These are phyloP conservation scores for Chionographis japonica DNA, from an alignment of 106 monocot genomes.

Conservation along the genomic window DNA sequence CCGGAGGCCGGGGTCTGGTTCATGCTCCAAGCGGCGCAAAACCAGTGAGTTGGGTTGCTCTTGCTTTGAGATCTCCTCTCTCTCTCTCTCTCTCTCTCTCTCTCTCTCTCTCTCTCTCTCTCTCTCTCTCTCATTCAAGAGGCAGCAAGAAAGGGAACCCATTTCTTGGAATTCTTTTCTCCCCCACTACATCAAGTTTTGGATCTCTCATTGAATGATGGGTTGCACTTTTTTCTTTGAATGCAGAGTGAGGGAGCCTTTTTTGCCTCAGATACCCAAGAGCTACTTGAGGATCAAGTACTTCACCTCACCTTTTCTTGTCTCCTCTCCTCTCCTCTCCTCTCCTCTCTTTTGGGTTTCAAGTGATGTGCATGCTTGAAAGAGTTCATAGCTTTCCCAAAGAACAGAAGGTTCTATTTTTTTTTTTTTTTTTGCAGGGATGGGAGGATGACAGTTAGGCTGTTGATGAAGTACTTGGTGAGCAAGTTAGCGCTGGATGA, in stretches of 20 bases:
- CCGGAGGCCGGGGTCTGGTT: conserved; percentile 16
- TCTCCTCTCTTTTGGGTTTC: background rate
- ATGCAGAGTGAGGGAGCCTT: conserved; percentile 19
- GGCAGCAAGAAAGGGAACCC: no score
- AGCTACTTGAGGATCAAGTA: conserved; percentile 26
- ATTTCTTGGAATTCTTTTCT: no score
- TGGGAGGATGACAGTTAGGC: no score
- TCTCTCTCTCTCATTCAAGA: no score
- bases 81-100: no score
- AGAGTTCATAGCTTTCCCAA: no score
- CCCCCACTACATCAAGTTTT: background rate
- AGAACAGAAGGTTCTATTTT: no score
- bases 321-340: background rate
- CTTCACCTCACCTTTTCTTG: background rate
- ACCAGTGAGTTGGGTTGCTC: conserved; percentile 11
- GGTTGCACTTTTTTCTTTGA: background rate
- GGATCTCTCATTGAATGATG: conserved; percentile 2
- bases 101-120: no score
- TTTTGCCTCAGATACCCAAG: conserved; percentile 27
- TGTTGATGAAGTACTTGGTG: no score
- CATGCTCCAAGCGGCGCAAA: conserved; percentile 15
- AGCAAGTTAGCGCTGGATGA: no score
- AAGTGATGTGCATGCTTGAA: background rate
- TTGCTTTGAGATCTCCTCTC: no score
- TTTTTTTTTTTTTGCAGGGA: no score